Evolutionary conservation across 768 basidiomycete species (phyloP), one percentile per base, ranked within the genome.

Genomic region (Trametes cingulata): DNA sequence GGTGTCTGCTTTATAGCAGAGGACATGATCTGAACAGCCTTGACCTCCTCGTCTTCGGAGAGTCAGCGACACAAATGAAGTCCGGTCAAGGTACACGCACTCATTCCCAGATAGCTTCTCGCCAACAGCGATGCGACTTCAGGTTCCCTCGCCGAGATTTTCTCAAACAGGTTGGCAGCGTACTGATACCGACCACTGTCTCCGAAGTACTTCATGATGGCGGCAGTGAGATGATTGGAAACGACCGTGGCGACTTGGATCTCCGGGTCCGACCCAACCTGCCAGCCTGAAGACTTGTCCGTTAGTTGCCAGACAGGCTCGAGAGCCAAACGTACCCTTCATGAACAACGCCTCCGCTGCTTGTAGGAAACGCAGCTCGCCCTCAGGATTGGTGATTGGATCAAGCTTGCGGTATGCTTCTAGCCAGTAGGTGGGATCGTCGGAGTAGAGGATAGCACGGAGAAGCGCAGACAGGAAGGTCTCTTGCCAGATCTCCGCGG

Each of bases 171-270:
- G 71, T 97, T 97, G 0, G 94, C 94, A 1, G 91, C 92, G 41
- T 84, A 89, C 54, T 94, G 89, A 67, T 82, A 92, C 56, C 96
- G 81, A 53, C 88, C 95, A 53, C 91, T 88, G 68, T 95, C 92
- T 2, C 95, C 92, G 67, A 99, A 98, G 74, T 98, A 98, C 71
- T 98, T 98, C 80, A 98, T 84, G 65, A 98, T 83, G 0, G 91
- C 96, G 12, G 94, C 89, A 0, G 94, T 95, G 22, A 99, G 82
- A 71, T 98, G 97, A 71, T 99, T 99, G 22, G 95, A 95, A 5
- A 97, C 93, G 27, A 94, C 81, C 2, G 95, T 96, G 1, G 97
- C 97, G 14, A 99, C 96, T 71, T 99, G 97, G 22, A 98, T 96
- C 74, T 99, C 97, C 0, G 97, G 97, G 64, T 98, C 97, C 0